Evolutionary conservation across 495 filamentous ascomycete species (phyloP), one percentile per base, ranked within the genome.

Genomic region (Hypoxylon cercidicola): DNA sequence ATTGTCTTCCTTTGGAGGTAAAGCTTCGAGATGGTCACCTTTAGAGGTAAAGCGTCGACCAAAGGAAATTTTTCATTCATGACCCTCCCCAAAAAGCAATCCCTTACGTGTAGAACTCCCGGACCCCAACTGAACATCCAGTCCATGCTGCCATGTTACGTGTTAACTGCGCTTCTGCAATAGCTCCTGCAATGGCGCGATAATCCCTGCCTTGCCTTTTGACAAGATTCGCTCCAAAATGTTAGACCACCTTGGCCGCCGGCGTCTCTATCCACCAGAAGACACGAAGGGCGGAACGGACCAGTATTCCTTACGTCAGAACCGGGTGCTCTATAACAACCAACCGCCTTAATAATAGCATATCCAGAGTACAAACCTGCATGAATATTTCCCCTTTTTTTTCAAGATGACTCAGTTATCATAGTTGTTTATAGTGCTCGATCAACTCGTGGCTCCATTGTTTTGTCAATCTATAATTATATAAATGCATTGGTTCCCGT

Each of bases 221-320:
- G 18, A 48, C 50, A 32, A 68, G 48, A 53, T 64, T 37, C 65
- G 50, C 45, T 60, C 23, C 30, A 2, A 32, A 32, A 46, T 60
- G 65, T 68, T 60, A 68, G 64, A 50, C 64, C 64, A 68, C 64
- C 53, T 63, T 37, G 59, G 54, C 30, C 30, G 30, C 30, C 30
- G 30, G 30, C 30, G 30, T 68, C 37, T 63, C 50, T 60, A 60
- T 55, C 59, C 54, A 63, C n/a, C 55, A 45, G 21, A 58, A 68
- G 59, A 55, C 64, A 59, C 51, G 64, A 68, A 68, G 64, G 64
- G 64, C 64, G 64, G 59, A 62, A 59, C 40, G 46, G 23, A 44
- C 49, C 28, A 68, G 43, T 56, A 48, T 23, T 52, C 45, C 45
- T 64, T 68, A 68, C 65, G 65, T 68, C 65, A 68, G 60, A 60